A percentile compares a stretch with the other conserved stretches of the same genome.
Conservation (phyloP, 257 asterid species). For the Gynochthodes officinalis region DNA sequence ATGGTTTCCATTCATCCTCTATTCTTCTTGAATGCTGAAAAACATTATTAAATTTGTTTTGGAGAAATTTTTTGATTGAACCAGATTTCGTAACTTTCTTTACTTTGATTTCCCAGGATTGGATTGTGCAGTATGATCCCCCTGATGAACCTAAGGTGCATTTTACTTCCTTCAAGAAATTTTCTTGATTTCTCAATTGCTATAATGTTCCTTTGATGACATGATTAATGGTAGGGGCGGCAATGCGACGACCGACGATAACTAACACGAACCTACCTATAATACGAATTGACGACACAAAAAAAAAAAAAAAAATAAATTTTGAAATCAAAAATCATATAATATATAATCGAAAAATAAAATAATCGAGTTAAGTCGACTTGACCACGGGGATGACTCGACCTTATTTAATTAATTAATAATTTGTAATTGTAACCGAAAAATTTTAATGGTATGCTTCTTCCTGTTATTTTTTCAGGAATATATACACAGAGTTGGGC, state of each 20-base stretch:
- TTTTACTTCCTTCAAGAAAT: background rate
- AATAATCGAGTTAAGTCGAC: no score
- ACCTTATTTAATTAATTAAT: no score
- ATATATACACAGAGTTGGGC: conserved; percentile 91
- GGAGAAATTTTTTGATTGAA: background rate
- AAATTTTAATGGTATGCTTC: conserved; percentile 15
- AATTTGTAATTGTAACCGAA: no score
- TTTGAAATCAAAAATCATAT: no score
- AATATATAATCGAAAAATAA: no score
- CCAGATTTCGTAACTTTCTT: conserved; percentile 5
- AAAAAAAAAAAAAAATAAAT: no score
- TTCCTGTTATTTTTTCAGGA: conserved; percentile 50
- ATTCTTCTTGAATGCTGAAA: background rate
- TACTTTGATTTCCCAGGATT: conserved; percentile 52
- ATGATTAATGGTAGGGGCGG: conserved; percentile 13
- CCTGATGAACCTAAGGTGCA: conserved; percentile 96
- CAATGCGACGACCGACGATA: no score
- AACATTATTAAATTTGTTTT: background rate
- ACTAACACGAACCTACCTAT: no score
- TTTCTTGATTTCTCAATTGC: background rate
- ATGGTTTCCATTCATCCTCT: background rate
- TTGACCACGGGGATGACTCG: no score
- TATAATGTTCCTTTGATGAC: background rate
- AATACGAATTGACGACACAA: no score
- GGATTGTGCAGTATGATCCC: conserved; percentile 98